A percentile compares a stretch with the other conserved stretches of the same genome.
phyloP scores from a whole-genome alignment of 2,329 filamentous ascomycete genomes.

The Escovopsis weberi region DNA sequence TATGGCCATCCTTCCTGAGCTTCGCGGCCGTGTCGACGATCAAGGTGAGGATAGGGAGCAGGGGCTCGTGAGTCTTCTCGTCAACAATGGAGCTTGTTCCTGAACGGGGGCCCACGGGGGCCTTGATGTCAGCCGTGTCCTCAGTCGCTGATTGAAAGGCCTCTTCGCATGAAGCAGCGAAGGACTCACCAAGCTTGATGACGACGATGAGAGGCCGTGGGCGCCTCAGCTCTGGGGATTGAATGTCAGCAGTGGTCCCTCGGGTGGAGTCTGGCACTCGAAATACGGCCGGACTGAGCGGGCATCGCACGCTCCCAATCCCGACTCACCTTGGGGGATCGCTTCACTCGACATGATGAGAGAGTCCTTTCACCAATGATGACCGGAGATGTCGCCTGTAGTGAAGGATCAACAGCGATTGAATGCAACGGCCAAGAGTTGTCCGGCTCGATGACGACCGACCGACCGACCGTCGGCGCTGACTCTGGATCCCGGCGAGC shows the following conservation, averaged over 20 bases:
- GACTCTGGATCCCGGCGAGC: neutral
- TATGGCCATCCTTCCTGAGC: slow-evolving; percentile 79
- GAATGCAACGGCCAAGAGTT: neutral
- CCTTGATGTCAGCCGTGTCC: slow-evolving; percentile 8
- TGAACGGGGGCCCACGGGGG: slow-evolving; percentile 21
- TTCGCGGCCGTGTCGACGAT: slow-evolving; percentile 91
- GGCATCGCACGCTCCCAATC: neutral
- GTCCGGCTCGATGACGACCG: too few species aligned
- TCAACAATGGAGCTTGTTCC: slow-evolving; percentile 98
- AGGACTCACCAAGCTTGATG: slow-evolving; percentile 65
- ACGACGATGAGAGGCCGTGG: slow-evolving; percentile 45
- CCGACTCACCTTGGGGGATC: slow-evolving; percentile 6
- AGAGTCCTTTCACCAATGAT: too few species aligned
- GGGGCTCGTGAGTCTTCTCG: slow-evolving; percentile 84
- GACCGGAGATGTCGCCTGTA: too few species aligned
- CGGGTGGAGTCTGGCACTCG: too few species aligned
- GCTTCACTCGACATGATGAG: slow-evolving; percentile 4
- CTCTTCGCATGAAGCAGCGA: neutral
- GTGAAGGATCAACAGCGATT: neutral
- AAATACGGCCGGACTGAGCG: too few species aligned
- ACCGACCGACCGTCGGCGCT: too few species aligned
- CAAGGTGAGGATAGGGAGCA: slow-evolving; percentile 76
- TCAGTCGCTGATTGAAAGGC: neutral
- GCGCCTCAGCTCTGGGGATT: slow-evolving; percentile 44
- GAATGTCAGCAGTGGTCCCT: neutral